Base-by-base conservation (phyloP, 2,329 filamentous ascomycete species). In the Hymenoscyphus scutula region DNA sequence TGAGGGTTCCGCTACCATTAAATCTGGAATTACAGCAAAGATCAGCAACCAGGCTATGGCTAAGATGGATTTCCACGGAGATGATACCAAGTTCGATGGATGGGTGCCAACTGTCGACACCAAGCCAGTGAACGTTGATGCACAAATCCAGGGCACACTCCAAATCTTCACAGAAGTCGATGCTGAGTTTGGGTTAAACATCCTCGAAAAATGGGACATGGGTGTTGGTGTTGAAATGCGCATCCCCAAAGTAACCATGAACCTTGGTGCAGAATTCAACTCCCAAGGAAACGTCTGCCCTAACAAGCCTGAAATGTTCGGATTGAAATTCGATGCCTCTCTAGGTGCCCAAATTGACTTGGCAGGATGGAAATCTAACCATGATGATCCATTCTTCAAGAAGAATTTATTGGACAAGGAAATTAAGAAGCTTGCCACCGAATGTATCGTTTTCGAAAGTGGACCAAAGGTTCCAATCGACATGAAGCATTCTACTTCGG, bases 21-120 rank as follows among this genome's bases (percentile, higher is more conserved):
- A 29, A 5, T 54, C 53, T 25, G 54, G 54, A 5, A 34, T 60
- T 11, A 32, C 57, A 4, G 62, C 62, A 25, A 58, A 23, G 11
- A 60, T 60, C 3, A 34, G 41, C 27, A 45, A 60, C 6, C 51
- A 23, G 2, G 41, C 62, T 25, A 37, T 23, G 17, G 48, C 57
- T 37, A 53, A 60, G 13, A 29, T 63, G 17, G 51, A 58, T 13
- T 56, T 58, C 23, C 17, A 51, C 13, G 53, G 38, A 23, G 19
- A 51, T 7, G 32, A 48, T 11, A 60, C 11, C 32, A 34, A 34
- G 10, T 38, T 58, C n/a, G 17, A 56, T 19, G 62, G 62, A 25
- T 63, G 62, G 62, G 32, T 58, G 27, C 62, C 62, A 27, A 53
- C 15, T 8, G 23, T 63, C 19, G 45, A 45, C 5, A 60, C 30